Evolutionary conservation across 345 rosid species (phyloP).

Genomic region (Eucalyptus melliodora): DNA sequence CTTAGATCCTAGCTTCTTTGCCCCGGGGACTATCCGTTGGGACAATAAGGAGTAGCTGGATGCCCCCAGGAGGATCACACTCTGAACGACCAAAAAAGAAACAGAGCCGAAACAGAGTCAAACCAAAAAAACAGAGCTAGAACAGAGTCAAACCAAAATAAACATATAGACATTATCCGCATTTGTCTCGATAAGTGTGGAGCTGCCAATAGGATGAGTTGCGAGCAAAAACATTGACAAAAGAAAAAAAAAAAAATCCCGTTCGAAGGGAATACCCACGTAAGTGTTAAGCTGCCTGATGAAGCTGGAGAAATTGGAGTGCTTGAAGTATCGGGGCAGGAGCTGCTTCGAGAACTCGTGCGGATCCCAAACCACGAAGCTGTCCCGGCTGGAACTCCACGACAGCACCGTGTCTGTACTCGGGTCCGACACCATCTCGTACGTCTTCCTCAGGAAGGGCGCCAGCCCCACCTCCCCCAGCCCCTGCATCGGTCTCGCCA

Average conservation of each 20-base stretch:
- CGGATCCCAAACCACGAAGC: constrained; percentile 47
- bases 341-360: constrained; percentile 20
- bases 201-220: not conserved
- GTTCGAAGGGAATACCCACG: constrained; percentile 7
- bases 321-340: constrained; percentile 61
- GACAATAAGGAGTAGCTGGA: not conserved
- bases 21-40: not conserved
- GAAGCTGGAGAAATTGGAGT: constrained; percentile 63
- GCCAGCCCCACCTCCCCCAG: too few species aligned
- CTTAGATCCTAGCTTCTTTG: not conserved
- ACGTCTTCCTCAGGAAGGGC: too few species aligned
- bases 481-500: too few species aligned
- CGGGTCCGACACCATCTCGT: too few species aligned
- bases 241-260: not conserved
- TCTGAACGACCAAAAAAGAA: not conserved
- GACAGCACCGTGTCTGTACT: constrained; percentile 28
- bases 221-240: not conserved
- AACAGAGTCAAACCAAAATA: not conserved
- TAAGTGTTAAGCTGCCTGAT: constrained; percentile 59
- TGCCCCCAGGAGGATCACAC: not conserved
- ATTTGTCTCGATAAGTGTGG: too few species aligned
- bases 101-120: not conserved
- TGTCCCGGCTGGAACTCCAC: constrained; percentile 24
- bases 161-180: not conserved
- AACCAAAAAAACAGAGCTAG: not conserved